Percentiles rank a stretch among this genome's conserved stretches.
Evolutionary conservation across 345 rosid species (phyloP).

Genomic region (Pugionium dolabratum): DNA sequence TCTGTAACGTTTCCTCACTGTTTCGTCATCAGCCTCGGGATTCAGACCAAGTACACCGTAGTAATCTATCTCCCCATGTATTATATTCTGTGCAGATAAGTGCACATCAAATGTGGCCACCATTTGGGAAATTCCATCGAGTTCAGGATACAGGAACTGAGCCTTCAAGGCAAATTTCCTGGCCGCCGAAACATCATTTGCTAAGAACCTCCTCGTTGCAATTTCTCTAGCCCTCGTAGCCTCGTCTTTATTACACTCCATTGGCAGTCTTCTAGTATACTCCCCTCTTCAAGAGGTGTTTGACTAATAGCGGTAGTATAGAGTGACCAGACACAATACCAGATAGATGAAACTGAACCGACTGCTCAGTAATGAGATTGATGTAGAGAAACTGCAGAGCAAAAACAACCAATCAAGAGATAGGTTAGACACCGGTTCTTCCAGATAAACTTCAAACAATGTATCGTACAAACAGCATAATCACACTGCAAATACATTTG

Average conservation of each 20-base stretch:
- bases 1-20: slow-evolving; percentile 57
- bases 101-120: slow-evolving; percentile 54
- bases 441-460: not conserved
- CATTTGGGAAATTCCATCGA: slow-evolving; percentile 61
- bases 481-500: slow-evolving; percentile 8
- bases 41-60: slow-evolving; percentile 57
- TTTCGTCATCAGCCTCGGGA: slow-evolving; percentile 58
- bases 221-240: slow-evolving; percentile 57
- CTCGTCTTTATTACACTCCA: slow-evolving; percentile 64
- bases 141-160: slow-evolving; percentile 55
- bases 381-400: not conserved
- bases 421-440: not conserved
- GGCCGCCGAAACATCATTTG: slow-evolving; percentile 51
- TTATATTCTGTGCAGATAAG: slow-evolving; percentile 47
- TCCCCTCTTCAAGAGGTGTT: slow-evolving; percentile 4
- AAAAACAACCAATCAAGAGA: not conserved
- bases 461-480: not conserved
- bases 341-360: not conserved
- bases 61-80: slow-evolving; percentile 54
- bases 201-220: slow-evolving; percentile 55
- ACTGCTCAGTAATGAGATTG: not conserved
- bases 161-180: slow-evolving; percentile 66
- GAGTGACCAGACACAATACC: not conserved
- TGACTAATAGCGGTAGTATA: not conserved
- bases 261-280: slow-evolving; percentile 10